Base-by-base conservation (phyloP, 2,329 filamentous ascomycete species). In the Arachnomyces sp. region DNA sequence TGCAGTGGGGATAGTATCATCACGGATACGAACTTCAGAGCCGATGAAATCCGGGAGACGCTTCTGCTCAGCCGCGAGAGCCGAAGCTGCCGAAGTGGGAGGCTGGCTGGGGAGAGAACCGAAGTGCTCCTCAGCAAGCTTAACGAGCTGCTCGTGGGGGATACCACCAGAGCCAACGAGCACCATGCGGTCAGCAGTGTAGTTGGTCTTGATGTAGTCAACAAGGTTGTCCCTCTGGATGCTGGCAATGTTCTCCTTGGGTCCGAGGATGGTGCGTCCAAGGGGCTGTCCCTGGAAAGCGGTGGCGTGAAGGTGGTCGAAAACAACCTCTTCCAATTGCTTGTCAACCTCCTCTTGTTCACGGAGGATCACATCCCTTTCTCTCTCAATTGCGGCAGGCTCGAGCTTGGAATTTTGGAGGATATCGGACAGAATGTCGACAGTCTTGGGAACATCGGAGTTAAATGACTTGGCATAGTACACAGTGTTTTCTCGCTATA, bases 401-500 rank as follows among this genome's bases (percentile, higher is more conserved):
- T 98, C 92, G 64, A 98, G 87, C 76, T 94, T 95, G 54, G 92
- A 96, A 81, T 98, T 93, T 70, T 96, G 92, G 48, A 98, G 85
- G 64, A 98, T 98, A 66, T 98, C 92, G 74, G 92, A 84, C 47
- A 98, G 86, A 60, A 98, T 96, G 68, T 98, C 88, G 68, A 98
- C 92, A 63, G 86, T 86, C 67, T 89, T 84, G 59, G 89, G 89
- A 47, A 96, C 88, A 65, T 98, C 90, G 69, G 84, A 81, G 76
- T 98, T 98, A 77, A 98, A 94, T 51, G 90, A 83, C 75, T 96
- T 95, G 70, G 92, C 92, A 70, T 96, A 98, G 79, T 98, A 98
- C 63, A 98, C 92, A 58, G 92, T 98, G 79, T 95, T 96, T 71
- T 98, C 92, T 68, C 92, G 87, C 89, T 86, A 58, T 49, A 48